Evolutionary conservation across 2,329 filamentous ascomycete genomes (phyloP).

Genomic region (Beauveria medogensis): DNA sequence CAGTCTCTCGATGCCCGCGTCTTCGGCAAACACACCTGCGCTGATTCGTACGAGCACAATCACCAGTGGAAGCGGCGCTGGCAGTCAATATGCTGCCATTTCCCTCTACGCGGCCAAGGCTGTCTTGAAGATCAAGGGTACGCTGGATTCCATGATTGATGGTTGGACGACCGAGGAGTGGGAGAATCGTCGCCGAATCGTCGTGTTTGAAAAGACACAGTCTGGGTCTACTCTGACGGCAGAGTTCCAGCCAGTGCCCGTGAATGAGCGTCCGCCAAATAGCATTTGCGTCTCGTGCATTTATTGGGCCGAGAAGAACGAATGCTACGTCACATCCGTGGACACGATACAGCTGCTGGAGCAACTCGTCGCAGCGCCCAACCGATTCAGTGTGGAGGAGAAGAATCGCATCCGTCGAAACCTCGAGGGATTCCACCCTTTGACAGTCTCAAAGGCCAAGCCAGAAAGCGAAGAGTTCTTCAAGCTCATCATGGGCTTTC

Average conservation of each 20-base stretch:
- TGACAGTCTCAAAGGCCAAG: slow-evolving; percentile 91
- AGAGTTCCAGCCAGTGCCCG: slow-evolving; percentile 69
- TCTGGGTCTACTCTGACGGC: slow-evolving; percentile 72
- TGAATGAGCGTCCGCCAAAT: slow-evolving; percentile 70
- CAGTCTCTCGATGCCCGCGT: slow-evolving; percentile 37
- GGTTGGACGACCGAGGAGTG: slow-evolving; percentile 79
- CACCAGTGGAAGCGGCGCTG: slow-evolving; percentile 26
- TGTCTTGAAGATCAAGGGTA: slow-evolving; percentile 73
- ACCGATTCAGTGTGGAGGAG: slow-evolving; percentile 89
- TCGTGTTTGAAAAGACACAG: slow-evolving; percentile 81
- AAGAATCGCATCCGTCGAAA: slow-evolving; percentile 97
- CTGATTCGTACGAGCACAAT: slow-evolving; percentile 51
- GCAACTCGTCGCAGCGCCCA: slow-evolving; percentile 66
- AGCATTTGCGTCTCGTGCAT: slow-evolving; percentile 97
- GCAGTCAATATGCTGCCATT: slow-evolving; percentile 64
- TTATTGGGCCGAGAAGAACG: slow-evolving; percentile 84
- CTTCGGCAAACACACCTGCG: slow-evolving; percentile 33
- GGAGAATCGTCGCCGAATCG: slow-evolving; percentile 70
- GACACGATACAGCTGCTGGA: slow-evolving; percentile 95
- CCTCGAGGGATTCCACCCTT: slow-evolving; percentile 83
- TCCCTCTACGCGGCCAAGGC: slow-evolving; percentile 79
- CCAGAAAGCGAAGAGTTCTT: slow-evolving; percentile 93
- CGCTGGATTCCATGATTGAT: slow-evolving; percentile 75
- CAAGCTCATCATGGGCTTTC: slow-evolving; percentile 98
- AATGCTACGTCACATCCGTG: slow-evolving; percentile 91